Base-by-base conservation (phyloP, 1,139 yeast genomes). In the Nakaseomyces sp. region DNA sequence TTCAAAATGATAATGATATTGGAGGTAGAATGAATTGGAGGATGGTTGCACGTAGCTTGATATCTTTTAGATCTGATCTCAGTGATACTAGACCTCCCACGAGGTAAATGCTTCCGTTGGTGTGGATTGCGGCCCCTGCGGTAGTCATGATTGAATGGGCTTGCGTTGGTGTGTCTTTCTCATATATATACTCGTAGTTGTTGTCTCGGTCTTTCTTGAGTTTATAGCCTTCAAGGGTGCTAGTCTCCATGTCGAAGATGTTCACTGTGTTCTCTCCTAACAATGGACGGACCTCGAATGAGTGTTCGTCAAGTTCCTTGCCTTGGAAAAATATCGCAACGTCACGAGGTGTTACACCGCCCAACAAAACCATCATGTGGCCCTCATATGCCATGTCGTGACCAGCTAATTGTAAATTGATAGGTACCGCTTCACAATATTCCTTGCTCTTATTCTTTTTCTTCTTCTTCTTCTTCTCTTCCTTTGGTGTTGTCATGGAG, bases 291-390 rank as follows among this genome's bases (percentile, higher is more conserved):
- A 15, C 28, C 28, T 35, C 37, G 19, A 15, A 16, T 2, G 25
- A 10, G 24, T 32, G 25, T 2, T 31, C 24, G 19, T 35, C 30
- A 10, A 37, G 33, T 13, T 33, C 45, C 24, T 37, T 15, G 31
- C 50, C 38, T 28, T 35, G 38, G 38, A 20, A 54, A 3, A 54
- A 26, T 10, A 40, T 19, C 20, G 50, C 45, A 3, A 59, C 56
- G 40, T 57, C 60, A 4, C 44, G 45, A 35, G 54, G 56, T 10
- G 49, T 47, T 26, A 61, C 40, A 1, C 66, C 66, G 12, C 65
- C 66, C 8, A 57, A 40, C 16, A 50, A 44, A 2, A 58, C 47
- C 13, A 53, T 49, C 37, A 50, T 50, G 19, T 50, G 48, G 12
- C 61, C 60, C n/a, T 52, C 46, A 8, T 52, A 47, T 2, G 53